A percentile compares a stretch with the other conserved stretches of the same genome.
Evolutionary conservation across 73 alveolate species (phyloP).

Genomic region (Tetrahymena thermophila): DNA sequence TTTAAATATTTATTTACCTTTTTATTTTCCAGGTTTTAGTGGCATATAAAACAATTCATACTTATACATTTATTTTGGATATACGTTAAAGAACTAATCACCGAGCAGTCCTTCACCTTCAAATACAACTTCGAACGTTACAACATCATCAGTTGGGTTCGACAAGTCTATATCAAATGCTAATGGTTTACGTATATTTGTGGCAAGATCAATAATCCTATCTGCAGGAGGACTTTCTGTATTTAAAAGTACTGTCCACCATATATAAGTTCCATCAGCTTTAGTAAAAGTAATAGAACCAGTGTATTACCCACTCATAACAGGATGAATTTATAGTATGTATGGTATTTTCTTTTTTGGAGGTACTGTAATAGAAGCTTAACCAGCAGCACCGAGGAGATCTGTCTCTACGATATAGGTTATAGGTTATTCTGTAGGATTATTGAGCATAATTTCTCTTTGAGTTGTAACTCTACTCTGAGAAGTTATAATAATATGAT

Average conservation of each 20-base stretch:
- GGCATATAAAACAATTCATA: slow-evolving; percentile 91
- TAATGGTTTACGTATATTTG: slow-evolving; percentile 82
- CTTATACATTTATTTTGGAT: slow-evolving; percentile 62
- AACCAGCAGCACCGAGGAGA: slow-evolving; percentile 88
- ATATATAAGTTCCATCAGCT: slow-evolving; percentile 80
- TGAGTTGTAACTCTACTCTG: slow-evolving; percentile 82
- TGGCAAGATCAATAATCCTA: slow-evolving; percentile 69
- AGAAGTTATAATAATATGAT: slow-evolving; percentile 83
- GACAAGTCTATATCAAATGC: slow-evolving; percentile 81
- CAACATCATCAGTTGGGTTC: slow-evolving; percentile 84
- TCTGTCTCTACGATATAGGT: slow-evolving; percentile 91
- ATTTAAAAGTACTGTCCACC: slow-evolving; percentile 93
- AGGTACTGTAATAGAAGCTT: slow-evolving; percentile 21
- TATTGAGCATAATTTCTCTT: slow-evolving; percentile 50
- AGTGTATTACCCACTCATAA: slow-evolving; percentile 89
- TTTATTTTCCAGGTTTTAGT: slow-evolving; percentile 76
- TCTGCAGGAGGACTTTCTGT: slow-evolving; percentile 90
- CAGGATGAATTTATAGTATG: slow-evolving; percentile 82
- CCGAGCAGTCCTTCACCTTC: slow-evolving; percentile 92
- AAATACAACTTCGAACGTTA: slow-evolving; percentile 84
- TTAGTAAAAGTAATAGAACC: slow-evolving; percentile 92
- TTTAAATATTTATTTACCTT: slow-evolving; percentile 58
- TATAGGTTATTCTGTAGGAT: slow-evolving; percentile 67
- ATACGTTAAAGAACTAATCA: slow-evolving; percentile 76
- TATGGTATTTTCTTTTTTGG: slow-evolving; percentile 45